phyloP scores from a whole-genome alignment of 805 yeast species.

The Candida maesae region DNA sequence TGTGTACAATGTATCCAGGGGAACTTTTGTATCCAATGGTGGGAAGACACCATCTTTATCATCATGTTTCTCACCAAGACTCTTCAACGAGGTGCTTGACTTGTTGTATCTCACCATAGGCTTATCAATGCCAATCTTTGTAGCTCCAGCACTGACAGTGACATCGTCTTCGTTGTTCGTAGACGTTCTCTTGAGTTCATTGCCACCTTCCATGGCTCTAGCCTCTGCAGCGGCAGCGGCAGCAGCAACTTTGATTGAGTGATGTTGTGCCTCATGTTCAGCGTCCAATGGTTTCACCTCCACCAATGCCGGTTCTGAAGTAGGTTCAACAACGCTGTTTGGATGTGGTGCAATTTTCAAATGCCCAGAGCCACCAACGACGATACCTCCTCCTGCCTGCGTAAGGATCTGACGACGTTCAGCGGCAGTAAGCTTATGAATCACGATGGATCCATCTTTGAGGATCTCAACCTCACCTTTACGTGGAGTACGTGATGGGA shows the following conservation, averaged over 20 bases:
- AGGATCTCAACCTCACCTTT: conserved; percentile 74
- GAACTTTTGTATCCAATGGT: conserved; percentile 29
- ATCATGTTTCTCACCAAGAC: conserved; percentile 15
- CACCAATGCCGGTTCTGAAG: neutral
- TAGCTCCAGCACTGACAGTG: conserved; percentile 29
- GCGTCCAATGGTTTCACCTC: neutral
- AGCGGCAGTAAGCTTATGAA: conserved; percentile 52
- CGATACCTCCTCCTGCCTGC: conserved; percentile 60
- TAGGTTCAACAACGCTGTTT: conserved; percentile 3
- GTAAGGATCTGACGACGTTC: conserved; percentile 44
- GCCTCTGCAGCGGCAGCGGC: conserved; percentile 37
- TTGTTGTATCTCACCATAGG: conserved; percentile 39
- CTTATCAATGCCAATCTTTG: conserved; percentile 38
- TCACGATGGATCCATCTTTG: conserved; percentile 49
- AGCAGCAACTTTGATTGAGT: conserved; percentile 31
- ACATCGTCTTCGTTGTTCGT: conserved; percentile 39
- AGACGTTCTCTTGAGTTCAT: conserved; percentile 26
- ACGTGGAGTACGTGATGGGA: conserved; percentile 81
- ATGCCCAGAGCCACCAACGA: conserved; percentile 77
- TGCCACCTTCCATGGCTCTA: conserved; percentile 32
- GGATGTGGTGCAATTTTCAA: conserved; percentile 34
- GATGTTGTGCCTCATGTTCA: conserved; percentile 18
- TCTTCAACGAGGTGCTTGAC: conserved; percentile 25
- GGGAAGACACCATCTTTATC: conserved; percentile 28
- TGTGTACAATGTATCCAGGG: conserved; percentile 75